These are phyloP conservation scores for Ramaria sp. DNA, from an alignment of 768 basidiomycete genomes.

Conservation along the genomic window DNA sequence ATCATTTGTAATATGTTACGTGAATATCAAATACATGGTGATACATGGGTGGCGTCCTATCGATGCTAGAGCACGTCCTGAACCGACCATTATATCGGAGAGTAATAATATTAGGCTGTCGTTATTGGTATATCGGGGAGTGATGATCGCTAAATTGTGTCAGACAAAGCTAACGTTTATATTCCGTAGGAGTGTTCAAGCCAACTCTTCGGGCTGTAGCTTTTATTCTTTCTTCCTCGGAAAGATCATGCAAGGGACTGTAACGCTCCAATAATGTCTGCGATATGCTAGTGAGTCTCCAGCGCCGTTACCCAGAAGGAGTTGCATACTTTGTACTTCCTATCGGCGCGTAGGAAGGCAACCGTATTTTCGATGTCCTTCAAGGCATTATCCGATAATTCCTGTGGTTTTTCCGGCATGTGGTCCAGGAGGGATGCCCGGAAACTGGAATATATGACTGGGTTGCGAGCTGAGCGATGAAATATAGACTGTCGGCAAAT, in stretches of 20 bases:
- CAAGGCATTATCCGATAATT: slow-evolving; percentile 16
- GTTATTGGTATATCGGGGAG: not conserved
- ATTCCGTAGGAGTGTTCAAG: slow-evolving; percentile 55
- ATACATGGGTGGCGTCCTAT: not conserved
- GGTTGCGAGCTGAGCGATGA: slow-evolving; percentile 27
- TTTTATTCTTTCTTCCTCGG: slow-evolving; percentile 66
- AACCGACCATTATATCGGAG: not conserved
- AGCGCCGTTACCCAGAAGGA: not conserved
- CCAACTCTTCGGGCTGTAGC: slow-evolving; percentile 85
- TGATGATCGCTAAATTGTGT: not conserved
- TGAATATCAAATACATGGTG: not conserved
- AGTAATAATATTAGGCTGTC: not conserved
- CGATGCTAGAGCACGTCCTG: not conserved
- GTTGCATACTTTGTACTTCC: slow-evolving; percentile 70
- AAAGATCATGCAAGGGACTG: slow-evolving; percentile 75
- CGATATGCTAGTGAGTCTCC: not conserved
- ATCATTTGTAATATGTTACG: too few species aligned
- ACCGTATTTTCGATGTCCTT: slow-evolving; percentile 45
- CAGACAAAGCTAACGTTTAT: not conserved
- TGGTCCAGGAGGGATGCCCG: slow-evolving; percentile 23
- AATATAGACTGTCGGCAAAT: slow-evolving; percentile 23
- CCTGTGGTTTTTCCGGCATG: not conserved
- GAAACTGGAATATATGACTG: slow-evolving; percentile 35
- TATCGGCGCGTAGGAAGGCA: slow-evolving; percentile 61
- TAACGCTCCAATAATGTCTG: slow-evolving; percentile 53